Base-by-base conservation (phyloP, 2,329 filamentous ascomycete genomes). In the Thermoascus crustaceus region DNA sequence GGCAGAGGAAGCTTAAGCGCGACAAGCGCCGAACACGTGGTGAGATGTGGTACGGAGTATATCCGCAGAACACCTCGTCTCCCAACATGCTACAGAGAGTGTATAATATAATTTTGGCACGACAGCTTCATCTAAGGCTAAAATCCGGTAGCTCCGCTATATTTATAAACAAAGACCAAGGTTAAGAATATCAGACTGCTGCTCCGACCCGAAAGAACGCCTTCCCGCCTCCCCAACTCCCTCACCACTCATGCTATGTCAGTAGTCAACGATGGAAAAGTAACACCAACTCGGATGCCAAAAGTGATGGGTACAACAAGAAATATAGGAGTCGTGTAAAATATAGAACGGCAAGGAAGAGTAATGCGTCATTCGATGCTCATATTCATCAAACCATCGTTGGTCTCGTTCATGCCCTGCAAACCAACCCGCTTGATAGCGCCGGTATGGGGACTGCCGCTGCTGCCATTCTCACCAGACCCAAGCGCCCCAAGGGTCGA, bases 361-460 rank as follows among this genome's bases (percentile, higher is more conserved):
- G 18, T 23, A 19, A 6, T n/a, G 16, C 32, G 17, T 63, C 66
- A 94, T 59, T 95, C 88, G 52, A 95, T 94, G 60, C 85, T 94
- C 84, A 96, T 91, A 51, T 89, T 87, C 82, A 94, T 94, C 45
- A 95, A 71, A 2, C 87, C 85, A 58, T 95, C 89, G 55, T 86
- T 86, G n/a, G 89, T 89, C 61, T 95, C 89, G 11, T 77, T 82
- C 88, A 96, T 95, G 1, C 88, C 86, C 61, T 95, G 88, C 47
- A 93, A 73, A 6, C 86, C 86, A 9, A 94, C 71, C 21, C 85
- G 43, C 69, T 80, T 73, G 19, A 60, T 30, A 16, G 49, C 45
- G n/a, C 53, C 53, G 7, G 53, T 39, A 38, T 60, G 42, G 47
- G 72, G 74, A 48, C 71, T 66, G 33, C 67, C 50, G 46, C 69